Conservation (phyloP, 2,329 filamentous ascomycete species). For the Diaporthe australafricana region DNA sequence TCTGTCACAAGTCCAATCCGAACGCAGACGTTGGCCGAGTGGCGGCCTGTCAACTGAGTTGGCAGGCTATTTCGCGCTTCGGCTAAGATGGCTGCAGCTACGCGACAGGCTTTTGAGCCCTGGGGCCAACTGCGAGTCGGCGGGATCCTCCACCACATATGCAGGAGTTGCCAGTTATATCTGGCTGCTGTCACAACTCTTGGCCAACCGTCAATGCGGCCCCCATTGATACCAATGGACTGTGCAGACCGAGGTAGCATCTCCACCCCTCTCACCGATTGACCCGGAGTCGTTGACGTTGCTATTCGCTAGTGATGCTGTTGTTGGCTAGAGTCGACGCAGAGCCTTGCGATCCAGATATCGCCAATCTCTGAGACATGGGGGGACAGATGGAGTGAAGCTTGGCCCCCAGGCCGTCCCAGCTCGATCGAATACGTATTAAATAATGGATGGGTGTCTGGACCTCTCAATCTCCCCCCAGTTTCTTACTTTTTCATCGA, state of each 20-base stretch:
- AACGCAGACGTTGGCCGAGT: background rate
- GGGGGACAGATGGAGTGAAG: background rate
- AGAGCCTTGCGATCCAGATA: conserved; percentile 6
- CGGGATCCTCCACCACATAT: conserved; percentile 16
- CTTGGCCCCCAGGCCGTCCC: conserved; percentile 4
- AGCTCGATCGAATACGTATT: background rate
- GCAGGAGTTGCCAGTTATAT: conserved; percentile 7
- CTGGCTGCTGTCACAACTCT: conserved; percentile 12
- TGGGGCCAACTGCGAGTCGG: background rate
- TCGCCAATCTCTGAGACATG: conserved; percentile 12
- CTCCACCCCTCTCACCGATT: background rate
- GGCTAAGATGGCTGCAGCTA: conserved; percentile 24
- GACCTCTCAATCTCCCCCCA: background rate
- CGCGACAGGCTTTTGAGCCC: conserved; percentile 18
- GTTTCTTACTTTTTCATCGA: conserved; percentile 1
- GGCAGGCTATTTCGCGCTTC: conserved; percentile 6
- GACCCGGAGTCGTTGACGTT: conserved; percentile 6
- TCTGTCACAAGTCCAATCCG: background rate
- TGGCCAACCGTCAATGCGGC: background rate
- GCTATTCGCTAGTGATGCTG: background rate
- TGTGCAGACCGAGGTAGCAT: conserved; percentile 18
- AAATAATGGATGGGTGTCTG: background rate
- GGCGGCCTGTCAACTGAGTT: conserved; percentile 4
- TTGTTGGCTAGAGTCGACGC: background rate
- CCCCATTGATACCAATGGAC: background rate